These are phyloP conservation scores for Penicillium olsonii DNA, from an alignment of 2,329 filamentous ascomycete genomes.

Conservation along the genomic window DNA sequence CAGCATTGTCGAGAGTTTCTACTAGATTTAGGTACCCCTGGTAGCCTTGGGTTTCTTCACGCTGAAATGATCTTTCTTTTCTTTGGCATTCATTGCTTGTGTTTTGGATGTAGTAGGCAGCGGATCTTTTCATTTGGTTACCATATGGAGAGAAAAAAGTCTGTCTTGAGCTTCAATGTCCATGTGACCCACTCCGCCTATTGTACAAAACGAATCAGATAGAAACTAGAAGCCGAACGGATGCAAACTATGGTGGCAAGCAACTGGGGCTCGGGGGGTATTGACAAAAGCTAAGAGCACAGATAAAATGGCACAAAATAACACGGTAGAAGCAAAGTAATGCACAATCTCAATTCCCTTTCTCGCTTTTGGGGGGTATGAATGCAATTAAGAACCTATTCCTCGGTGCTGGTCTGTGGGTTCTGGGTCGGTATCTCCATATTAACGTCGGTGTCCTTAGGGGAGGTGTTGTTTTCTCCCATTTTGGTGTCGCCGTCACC, in stretches of 20 bases:
- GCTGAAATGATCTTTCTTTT: constrained; percentile 12
- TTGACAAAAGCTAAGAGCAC: constrained; percentile 19
- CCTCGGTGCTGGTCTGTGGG: constrained; percentile 28
- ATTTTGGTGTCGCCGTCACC: constrained; percentile 16
- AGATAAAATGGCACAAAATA: constrained; percentile 1
- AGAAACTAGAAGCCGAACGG: constrained; percentile 2
- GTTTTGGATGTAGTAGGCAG: not conserved
- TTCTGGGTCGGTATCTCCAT: constrained; percentile 13
- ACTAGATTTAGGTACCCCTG: constrained; percentile 56
- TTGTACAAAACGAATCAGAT: not conserved
- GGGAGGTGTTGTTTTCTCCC: constrained; percentile 7
- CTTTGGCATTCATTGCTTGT: constrained; percentile 2
- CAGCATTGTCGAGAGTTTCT: constrained; percentile 98
- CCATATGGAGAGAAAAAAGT: not conserved
- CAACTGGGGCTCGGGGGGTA: constrained; percentile 18
- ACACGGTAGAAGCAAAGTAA: constrained; percentile 12
- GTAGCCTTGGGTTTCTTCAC: constrained; percentile 7
- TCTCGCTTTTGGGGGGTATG: constrained; percentile 13
- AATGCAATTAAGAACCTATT: constrained; percentile 16
- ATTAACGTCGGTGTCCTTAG: not conserved
- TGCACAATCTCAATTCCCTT: not conserved
- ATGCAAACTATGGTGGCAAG: constrained; percentile 10
- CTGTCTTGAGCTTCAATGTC: not conserved
- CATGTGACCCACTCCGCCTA: not conserved
- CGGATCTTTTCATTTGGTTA: not conserved